Percentiles rank a stretch among this genome's conserved stretches.
Conservation (phyloP, 208 protist species). For the Phytomonas francai region DNA sequence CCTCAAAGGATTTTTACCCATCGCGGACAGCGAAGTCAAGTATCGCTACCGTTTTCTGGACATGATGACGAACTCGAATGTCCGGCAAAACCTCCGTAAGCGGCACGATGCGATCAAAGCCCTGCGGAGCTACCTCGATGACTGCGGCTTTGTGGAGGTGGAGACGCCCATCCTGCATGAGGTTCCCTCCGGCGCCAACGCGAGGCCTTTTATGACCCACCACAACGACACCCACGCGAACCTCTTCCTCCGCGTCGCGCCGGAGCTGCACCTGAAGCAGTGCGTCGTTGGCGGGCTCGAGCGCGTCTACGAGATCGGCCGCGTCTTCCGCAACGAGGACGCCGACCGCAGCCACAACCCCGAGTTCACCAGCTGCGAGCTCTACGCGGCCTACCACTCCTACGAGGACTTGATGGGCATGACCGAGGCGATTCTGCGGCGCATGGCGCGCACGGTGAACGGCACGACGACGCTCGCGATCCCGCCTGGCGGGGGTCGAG, state of each 20-base stretch:
- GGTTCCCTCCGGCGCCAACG: slow-evolving; percentile 87
- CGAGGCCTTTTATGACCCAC: slow-evolving; percentile 88
- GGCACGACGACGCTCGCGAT: slow-evolving; percentile 38
- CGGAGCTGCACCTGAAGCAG: slow-evolving; percentile 93
- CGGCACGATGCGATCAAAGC: slow-evolving; percentile 54
- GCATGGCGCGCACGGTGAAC: slow-evolving; percentile 44
- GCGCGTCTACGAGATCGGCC: slow-evolving; percentile 93
- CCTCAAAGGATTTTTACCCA: slow-evolving; percentile 47
- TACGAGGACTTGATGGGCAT: slow-evolving; percentile 91
- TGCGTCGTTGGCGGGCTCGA: slow-evolving; percentile 93
- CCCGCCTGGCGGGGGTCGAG: slow-evolving; percentile 17
- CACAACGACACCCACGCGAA: slow-evolving; percentile 83
- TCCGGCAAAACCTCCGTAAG: slow-evolving; percentile 38
- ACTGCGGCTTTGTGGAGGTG: slow-evolving; percentile 84
- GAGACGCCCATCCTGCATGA: slow-evolving; percentile 91
- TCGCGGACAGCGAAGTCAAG: slow-evolving; percentile 69
- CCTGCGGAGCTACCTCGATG: slow-evolving; percentile 69
- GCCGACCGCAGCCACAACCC: slow-evolving; percentile 93
- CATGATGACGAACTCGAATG: slow-evolving; percentile 70
- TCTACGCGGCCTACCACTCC: slow-evolving; percentile 91
- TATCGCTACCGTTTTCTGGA: slow-evolving; percentile 88
- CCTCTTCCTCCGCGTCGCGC: slow-evolving; percentile 86
- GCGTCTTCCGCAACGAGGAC: slow-evolving; percentile 92
- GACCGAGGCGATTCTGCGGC: slow-evolving; percentile 89
- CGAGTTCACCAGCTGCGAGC: slow-evolving; percentile 94